phyloP scores from a whole-genome alignment of 768 basidiomycete species.

The Termitomyces eurrhizus region DNA sequence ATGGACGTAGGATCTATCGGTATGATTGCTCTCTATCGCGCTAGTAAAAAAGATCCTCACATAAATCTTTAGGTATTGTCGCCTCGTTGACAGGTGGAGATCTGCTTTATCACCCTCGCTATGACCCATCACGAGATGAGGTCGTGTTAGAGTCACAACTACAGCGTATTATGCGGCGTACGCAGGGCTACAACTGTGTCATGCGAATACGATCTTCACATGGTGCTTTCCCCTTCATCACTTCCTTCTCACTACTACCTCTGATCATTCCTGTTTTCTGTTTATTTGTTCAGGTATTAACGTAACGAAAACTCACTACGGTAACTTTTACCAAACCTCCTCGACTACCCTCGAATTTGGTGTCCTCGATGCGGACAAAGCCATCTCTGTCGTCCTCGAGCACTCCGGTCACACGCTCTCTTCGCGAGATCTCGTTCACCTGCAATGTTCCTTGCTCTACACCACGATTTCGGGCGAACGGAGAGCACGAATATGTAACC shows the following conservation, averaged over 20 bases:
- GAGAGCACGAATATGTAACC: constrained; percentile 79
- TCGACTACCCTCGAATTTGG: constrained; percentile 78
- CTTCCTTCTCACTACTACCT: neutral
- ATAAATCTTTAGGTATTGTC: constrained; percentile 47
- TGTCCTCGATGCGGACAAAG: constrained; percentile 75
- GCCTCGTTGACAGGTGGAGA: constrained; percentile 83
- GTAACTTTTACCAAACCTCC: constrained; percentile 66
- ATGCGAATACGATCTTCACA: constrained; percentile 82
- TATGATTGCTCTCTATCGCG: constrained; percentile 22
- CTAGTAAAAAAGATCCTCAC: neutral
- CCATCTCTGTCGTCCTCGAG: constrained; percentile 70
- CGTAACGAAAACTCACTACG: constrained; percentile 54
- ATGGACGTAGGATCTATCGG: constrained; percentile 89
- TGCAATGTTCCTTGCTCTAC: constrained; percentile 88
- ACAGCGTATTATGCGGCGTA: constrained; percentile 59
- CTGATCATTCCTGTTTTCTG: constrained; percentile 5
- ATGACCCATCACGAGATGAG: constrained; percentile 64
- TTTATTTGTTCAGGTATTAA: constrained; percentile 47
- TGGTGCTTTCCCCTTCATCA: constrained; percentile 32
- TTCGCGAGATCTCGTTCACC: constrained; percentile 65
- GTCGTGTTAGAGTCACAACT: constrained; percentile 71
- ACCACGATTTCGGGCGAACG: constrained; percentile 76
- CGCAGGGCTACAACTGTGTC: constrained; percentile 75
- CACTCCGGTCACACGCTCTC: constrained; percentile 63
- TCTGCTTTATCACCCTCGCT: constrained; percentile 90